phyloP scores from a whole-genome alignment of 2,329 filamentous ascomycete species.

The Nakataea oryzae region DNA sequence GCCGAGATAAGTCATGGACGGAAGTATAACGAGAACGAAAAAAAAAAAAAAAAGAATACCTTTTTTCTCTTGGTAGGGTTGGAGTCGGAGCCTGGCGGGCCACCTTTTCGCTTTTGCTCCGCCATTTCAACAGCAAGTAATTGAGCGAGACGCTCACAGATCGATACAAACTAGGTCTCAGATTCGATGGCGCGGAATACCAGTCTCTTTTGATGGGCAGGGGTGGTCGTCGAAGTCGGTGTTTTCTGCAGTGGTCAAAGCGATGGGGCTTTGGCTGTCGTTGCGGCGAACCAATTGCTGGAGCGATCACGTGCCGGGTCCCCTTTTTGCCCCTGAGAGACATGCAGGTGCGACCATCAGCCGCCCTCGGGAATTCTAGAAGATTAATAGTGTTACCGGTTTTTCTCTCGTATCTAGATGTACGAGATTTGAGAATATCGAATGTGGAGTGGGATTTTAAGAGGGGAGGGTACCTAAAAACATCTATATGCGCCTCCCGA shows the following conservation, averaged over 20 bases:
- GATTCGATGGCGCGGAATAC: too few species aligned
- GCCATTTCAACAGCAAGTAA: neutral
- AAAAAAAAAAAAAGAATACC: constrained; percentile 10
- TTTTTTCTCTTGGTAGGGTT: constrained; percentile 33
- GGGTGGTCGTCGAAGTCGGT: neutral
- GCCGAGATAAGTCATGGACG: neutral
- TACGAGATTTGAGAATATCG: neutral
- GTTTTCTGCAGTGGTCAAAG: neutral
- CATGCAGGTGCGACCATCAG: neutral
- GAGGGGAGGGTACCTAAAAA: neutral
- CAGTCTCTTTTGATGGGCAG: too few species aligned
- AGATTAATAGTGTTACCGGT: too few species aligned
- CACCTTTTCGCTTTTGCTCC: constrained; percentile 1
- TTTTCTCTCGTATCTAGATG: neutral
- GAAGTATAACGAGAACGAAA: too few species aligned
- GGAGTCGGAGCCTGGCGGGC: neutral
- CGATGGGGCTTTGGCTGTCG: neutral
- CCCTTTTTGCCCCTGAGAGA: neutral
- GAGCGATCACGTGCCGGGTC: neutral
- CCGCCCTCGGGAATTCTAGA: too few species aligned
- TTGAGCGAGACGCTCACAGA: too few species aligned
- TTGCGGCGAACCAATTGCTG: neutral
- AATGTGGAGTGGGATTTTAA: neutral
- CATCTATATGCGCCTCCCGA: neutral
- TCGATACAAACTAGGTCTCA: too few species aligned